Base-by-base conservation (phyloP, 176 grass and related monocot genomes). In the Oryza rufipogon region DNA sequence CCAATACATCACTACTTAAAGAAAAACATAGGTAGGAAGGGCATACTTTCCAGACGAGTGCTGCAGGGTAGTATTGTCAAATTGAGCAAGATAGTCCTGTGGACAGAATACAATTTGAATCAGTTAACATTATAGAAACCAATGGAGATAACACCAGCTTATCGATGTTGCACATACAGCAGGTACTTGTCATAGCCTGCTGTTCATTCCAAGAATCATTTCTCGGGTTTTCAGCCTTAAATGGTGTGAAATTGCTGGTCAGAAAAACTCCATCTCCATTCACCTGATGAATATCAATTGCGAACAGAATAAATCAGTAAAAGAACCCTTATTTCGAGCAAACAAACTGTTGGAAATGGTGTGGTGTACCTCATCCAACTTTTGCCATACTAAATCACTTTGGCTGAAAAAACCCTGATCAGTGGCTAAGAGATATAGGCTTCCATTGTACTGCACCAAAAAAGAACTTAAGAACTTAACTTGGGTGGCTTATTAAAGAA, bases 351-450 rank as follows among this genome's bases (percentile, higher is more conserved):
- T 9, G 26, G 7, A 86, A 39, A 22, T 63, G 13, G 16, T 41
- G 72, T 60, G 70, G 26, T 73, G 87, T 94, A 99, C 97, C 93
- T 99, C 93, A 86, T 99, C 94, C 69, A 99, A 87, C 73, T 88
- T 99, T 86, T 99, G 88, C 97, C 97, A 99, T 17, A 99, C 97
- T 86, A 99, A 94, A 90, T 99, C 93, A 86, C 84, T 89, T 86
- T 99, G 97, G 83, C 89, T 71, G 79, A 96, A 91, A 85, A 96
- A 99, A 58, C 97, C 97, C 81, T 99, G 97, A 87, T 99, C 97
- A 16, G 97, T 99, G 86, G 93, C 97, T 79, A 99, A 87, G 49
- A 99, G 89, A 89, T 94, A 99, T 46, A 99, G 79, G 71, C 85
- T 87, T 34, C 91, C 97, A 4, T 99, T 88, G 64, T 89, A 96